Conservation (phyloP, 139 green algal species). For the Chlorella sp. region DNA sequence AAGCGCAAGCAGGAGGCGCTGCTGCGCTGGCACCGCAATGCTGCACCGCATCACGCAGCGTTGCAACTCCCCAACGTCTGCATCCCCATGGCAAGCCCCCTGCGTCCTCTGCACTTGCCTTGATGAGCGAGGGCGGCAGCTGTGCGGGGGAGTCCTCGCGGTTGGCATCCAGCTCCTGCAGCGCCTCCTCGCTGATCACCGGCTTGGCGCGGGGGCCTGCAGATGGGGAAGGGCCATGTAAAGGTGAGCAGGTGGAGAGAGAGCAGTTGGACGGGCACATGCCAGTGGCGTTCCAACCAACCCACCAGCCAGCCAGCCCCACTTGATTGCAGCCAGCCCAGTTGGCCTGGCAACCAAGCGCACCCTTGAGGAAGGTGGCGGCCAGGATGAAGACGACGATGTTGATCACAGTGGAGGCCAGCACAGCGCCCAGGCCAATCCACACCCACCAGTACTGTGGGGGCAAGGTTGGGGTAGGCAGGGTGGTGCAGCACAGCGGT, state of each 20-base stretch:
- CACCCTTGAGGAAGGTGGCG: constrained; percentile 31
- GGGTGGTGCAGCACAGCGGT: too few relatives aligned
- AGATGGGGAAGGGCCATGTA: too few relatives aligned
- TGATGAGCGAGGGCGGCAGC: constrained; percentile 17
- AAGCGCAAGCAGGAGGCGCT: too few relatives aligned
- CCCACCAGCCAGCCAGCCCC: too few relatives aligned
- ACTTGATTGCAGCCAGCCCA: neutral
- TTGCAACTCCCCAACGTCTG: too few relatives aligned
- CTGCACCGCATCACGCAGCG: too few relatives aligned
- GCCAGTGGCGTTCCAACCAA: too few relatives aligned
- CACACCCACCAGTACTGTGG: constrained; percentile 27
- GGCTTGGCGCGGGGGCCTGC: constrained; percentile 10
- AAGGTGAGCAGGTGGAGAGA: too few relatives aligned
- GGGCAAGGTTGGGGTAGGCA: too few relatives aligned
- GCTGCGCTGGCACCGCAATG: too few relatives aligned
- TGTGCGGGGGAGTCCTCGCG: neutral
- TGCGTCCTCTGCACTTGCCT: neutral
- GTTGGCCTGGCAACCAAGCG: neutral
- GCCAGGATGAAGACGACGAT: constrained; percentile 30
- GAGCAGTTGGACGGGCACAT: too few relatives aligned
- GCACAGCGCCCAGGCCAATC: constrained; percentile 20
- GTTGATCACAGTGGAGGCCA: constrained; percentile 40
- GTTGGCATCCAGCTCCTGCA: constrained; percentile 41
- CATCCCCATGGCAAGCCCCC: too few relatives aligned
- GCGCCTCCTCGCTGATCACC: constrained; percentile 29